Percentiles rank a stretch among this genome's conserved stretches.
Evolutionary conservation across 768 basidiomycete genomes (phyloP).

Genomic region (Podaxis pistillaris): DNA sequence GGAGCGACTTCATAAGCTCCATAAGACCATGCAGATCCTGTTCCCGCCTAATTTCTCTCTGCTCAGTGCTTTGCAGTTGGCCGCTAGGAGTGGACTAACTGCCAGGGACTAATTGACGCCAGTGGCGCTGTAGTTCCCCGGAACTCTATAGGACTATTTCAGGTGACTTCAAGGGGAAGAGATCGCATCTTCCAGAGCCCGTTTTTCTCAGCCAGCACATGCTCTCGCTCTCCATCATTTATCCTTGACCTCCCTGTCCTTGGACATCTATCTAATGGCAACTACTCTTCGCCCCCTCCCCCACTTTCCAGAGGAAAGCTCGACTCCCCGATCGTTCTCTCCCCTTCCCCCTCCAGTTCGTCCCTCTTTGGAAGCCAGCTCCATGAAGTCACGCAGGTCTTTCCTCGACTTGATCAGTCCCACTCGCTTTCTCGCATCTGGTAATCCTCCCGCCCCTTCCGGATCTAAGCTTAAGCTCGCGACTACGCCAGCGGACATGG

Average conservation of each 20-base stretch:
- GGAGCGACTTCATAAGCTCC: not conserved
- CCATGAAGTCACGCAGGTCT: constrained; percentile 15
- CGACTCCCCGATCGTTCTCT: constrained; percentile 7
- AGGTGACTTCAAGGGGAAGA: not conserved
- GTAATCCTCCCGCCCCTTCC: not conserved
- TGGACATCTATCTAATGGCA: constrained; percentile 1
- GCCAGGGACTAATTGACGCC: not conserved
- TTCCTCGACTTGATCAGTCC: constrained; percentile 8
- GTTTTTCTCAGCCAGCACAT: constrained; percentile 4
- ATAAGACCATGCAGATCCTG: constrained; percentile 1
- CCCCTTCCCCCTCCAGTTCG: constrained; percentile 1
- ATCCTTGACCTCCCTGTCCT: not conserved
- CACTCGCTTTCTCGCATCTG: not conserved
- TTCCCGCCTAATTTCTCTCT: not conserved
- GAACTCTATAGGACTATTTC: not conserved
- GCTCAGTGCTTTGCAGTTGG: not conserved
- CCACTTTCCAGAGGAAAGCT: constrained; percentile 9
- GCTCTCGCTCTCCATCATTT: constrained; percentile 8
- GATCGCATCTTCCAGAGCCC: not conserved
- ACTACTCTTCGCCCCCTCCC: constrained; percentile 6
- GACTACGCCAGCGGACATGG: not conserved
- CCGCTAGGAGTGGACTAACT: not conserved
- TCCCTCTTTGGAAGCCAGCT: constrained; percentile 9
- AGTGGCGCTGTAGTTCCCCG: not conserved
- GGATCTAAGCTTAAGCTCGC: constrained; percentile 11